These are phyloP conservation scores for Cynara cardunculus DNA, from an alignment of 129 eudicot genomes.

Conservation along the genomic window DNA sequence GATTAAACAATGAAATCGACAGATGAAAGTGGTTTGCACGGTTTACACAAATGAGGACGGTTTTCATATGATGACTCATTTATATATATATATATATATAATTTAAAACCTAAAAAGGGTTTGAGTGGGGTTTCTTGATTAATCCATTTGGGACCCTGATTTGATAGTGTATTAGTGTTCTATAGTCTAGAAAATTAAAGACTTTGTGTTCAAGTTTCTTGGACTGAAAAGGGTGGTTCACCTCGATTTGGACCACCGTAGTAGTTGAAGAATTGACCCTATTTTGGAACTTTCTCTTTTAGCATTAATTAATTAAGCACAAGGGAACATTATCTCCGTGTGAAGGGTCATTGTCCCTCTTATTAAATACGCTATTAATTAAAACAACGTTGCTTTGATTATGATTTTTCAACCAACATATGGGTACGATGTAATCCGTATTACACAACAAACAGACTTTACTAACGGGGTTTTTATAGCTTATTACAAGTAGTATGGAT, in stretches of 20 bases:
- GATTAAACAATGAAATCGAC: too few species aligned
- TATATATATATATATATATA: too few species aligned
- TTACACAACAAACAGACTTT: too few species aligned
- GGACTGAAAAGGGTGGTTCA: slow-evolving; percentile 6
- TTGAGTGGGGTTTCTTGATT: slow-evolving; percentile 11
- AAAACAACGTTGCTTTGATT: not conserved
- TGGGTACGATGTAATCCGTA: too few species aligned
- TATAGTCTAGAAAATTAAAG: not conserved
- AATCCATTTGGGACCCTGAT: not conserved
- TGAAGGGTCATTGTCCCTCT: not conserved
- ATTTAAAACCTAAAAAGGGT: not conserved
- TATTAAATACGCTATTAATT: not conserved
- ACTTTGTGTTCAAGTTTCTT: slow-evolving; percentile 18
- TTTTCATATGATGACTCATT: too few species aligned
- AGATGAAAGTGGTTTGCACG: too few species aligned
- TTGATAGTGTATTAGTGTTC: too few species aligned
- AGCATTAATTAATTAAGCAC: not conserved
- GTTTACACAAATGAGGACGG: too few species aligned
- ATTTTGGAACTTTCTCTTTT: not conserved
- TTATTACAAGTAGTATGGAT: too few species aligned
- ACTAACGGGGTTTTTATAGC: too few species aligned
- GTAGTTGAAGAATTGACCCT: slow-evolving; percentile 6
- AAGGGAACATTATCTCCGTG: not conserved
- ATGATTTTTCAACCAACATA: not conserved
- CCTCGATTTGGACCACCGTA: slow-evolving; percentile 15